Evolutionary conservation across 345 rosid genomes (phyloP).

Genomic region (Euphorbia peplus): DNA sequence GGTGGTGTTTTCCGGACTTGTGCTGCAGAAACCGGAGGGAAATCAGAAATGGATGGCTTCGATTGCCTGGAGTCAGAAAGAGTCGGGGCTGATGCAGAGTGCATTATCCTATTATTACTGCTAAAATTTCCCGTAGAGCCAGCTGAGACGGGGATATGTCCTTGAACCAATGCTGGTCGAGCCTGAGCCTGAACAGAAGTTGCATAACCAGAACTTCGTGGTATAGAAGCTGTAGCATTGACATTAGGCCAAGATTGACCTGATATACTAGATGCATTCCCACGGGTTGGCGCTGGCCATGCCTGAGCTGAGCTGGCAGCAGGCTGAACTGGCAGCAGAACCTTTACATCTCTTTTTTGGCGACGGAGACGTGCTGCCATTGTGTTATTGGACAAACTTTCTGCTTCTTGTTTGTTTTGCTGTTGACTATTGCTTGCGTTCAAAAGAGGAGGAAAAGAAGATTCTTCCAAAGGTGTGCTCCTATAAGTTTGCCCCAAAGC

Average conservation of each 20-base stretch:
- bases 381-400: constrained; percentile 43
- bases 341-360: constrained; percentile 30
- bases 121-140: constrained; percentile 34
- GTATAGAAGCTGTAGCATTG: constrained; percentile 18
- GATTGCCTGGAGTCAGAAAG: constrained; percentile 42
- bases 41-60: constrained; percentile 46
- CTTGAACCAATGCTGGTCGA: constrained; percentile 21
- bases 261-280: constrained; percentile 33
- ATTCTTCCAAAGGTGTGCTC: constrained; percentile 56
- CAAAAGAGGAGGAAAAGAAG: constrained; percentile 85
- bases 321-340: too few species aligned
- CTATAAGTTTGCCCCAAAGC: constrained; percentile 67
- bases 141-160: constrained; percentile 26
- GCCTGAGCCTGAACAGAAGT: constrained; percentile 39
- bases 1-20: constrained; percentile 37
- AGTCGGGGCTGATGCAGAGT: constrained; percentile 69
- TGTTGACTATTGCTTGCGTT: constrained; percentile 42
- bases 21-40: constrained; percentile 75
- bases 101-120: constrained; percentile 44
- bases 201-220: constrained; percentile 37
- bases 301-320: constrained; percentile 49
- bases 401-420: constrained; percentile 43
- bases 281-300: constrained; percentile 55
- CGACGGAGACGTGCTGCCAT: constrained; percentile 69
- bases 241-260: constrained; percentile 25